Percentiles rank a stretch among this genome's conserved stretches.
phyloP scores from a whole-genome alignment of 225 moss, liverwort and hornwort species.

The Marchantia polymorpha region DNA sequence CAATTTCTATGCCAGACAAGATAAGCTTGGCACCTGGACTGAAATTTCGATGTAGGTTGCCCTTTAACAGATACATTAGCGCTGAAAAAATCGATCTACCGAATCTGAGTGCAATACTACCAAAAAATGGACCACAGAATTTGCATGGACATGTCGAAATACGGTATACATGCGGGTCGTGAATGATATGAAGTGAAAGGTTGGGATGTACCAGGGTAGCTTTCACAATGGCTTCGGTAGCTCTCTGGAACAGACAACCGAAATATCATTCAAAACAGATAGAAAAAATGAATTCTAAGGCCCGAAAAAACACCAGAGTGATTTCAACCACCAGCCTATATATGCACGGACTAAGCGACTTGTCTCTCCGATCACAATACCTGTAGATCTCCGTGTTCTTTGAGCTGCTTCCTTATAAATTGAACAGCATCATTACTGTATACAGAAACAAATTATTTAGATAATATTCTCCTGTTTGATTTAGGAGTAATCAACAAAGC shows the following conservation, averaged over 20 bases:
- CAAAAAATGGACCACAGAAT: too few relatives aligned
- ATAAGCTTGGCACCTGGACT: background rate
- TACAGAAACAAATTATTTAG: constrained; percentile 3
- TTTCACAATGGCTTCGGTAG: constrained; percentile 68
- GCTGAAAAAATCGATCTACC: too few relatives aligned
- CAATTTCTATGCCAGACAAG: background rate
- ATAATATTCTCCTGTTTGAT: background rate
- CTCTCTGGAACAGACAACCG: constrained; percentile 44
- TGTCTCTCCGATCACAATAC: constrained; percentile 16
- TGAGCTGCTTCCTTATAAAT: constrained; percentile 71
- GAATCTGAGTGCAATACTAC: too few relatives aligned
- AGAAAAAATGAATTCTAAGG: background rate
- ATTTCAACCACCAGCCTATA: background rate
- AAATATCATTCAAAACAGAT: background rate
- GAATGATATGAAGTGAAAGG: too few relatives aligned
- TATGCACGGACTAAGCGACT: background rate
- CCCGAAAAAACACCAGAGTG: background rate
- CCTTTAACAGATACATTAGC: too few relatives aligned
- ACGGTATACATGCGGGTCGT: too few relatives aligned
- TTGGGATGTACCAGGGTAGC: constrained; percentile 62
- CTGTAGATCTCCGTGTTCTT: constrained; percentile 73
- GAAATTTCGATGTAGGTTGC: too few relatives aligned
- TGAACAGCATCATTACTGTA: constrained; percentile 76
- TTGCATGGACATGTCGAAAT: too few relatives aligned
- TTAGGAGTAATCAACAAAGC: background rate